phyloP scores from a whole-genome alignment of 169 alveolate species.

The Besnoitia besnoiti region DNA sequence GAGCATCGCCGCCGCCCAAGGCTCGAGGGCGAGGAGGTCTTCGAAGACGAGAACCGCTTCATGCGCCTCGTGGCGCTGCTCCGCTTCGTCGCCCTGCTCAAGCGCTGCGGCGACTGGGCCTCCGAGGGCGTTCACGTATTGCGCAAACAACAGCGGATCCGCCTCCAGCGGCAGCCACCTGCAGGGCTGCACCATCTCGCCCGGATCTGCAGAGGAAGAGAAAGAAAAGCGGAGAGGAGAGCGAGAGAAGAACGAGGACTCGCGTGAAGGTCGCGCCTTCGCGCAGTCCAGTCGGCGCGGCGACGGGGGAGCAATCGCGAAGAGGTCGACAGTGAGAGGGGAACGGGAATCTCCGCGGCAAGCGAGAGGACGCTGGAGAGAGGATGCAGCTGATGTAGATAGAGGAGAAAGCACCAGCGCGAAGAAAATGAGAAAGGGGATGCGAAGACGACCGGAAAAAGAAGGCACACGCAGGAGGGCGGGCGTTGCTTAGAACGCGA shows the following conservation, averaged over 20 bases:
- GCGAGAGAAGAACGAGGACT: background rate
- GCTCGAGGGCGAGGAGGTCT: constrained; percentile 41
- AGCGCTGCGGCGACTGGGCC: constrained; percentile 6
- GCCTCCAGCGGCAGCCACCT: constrained; percentile 58
- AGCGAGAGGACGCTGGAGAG: no score
- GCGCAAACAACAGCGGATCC: constrained; percentile 39
- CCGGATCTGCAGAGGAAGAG: background rate
- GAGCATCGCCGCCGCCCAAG: constrained; percentile 45
- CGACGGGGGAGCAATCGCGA: no score
- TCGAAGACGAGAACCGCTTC: constrained; percentile 31
- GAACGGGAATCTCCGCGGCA: no score
- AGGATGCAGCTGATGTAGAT: no score
- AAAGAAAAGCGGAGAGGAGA: background rate
- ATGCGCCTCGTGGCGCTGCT: background rate
- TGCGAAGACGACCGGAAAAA: no score
- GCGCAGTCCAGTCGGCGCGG: no score
- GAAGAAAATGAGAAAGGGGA: no score
- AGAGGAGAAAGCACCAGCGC: no score
- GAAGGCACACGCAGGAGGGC: no score
- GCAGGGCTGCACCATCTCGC: background rate
- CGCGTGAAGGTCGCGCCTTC: no score
- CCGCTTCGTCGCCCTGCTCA: constrained; percentile 7
- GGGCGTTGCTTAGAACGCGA: no score
- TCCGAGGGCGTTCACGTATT: constrained; percentile 32
- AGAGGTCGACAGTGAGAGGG: no score